Conservation (phyloP, 2,329 filamentous ascomycete genomes). For the Bipolaris victoriae region DNA sequence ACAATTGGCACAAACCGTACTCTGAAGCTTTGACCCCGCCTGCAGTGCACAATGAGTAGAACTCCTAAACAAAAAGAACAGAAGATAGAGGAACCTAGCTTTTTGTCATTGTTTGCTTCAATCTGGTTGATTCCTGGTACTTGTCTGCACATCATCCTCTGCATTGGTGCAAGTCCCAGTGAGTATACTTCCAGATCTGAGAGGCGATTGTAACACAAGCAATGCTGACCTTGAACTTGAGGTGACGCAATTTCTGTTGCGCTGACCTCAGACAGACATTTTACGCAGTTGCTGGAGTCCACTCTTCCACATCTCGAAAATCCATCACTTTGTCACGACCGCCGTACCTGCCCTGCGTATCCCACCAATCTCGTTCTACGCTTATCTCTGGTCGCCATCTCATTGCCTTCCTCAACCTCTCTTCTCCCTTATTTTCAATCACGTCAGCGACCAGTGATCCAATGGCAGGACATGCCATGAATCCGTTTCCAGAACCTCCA, state of each 20-base stretch:
- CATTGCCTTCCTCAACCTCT: constrained; percentile 52
- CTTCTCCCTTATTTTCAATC: constrained; percentile 50
- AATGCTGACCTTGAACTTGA: too few species aligned
- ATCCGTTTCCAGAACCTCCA: constrained; percentile 61
- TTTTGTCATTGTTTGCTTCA: not conserved
- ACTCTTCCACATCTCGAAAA: constrained; percentile 49
- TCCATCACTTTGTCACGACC: constrained; percentile 58
- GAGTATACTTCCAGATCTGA: not conserved
- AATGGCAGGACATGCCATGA: constrained; percentile 60
- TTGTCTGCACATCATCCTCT: not conserved
- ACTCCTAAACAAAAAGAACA: too few species aligned
- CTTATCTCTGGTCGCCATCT: constrained; percentile 61
- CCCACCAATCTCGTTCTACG: constrained; percentile 54
- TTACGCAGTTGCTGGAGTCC: constrained; percentile 20
- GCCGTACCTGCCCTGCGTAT: constrained; percentile 58
- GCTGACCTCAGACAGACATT: not conserved
- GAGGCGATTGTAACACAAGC: not conserved
- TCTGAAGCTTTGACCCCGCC: not conserved
- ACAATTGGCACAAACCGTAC: not conserved
- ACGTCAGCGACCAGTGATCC: constrained; percentile 59
- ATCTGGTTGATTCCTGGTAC: not conserved
- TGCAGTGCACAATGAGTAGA: not conserved
- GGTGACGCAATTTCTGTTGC: not conserved
- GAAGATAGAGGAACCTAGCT: not conserved
- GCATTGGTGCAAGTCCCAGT: not conserved